Evolutionary conservation across 257 asterid species (phyloP).

Genomic region (Fraxinus excelsior): DNA sequence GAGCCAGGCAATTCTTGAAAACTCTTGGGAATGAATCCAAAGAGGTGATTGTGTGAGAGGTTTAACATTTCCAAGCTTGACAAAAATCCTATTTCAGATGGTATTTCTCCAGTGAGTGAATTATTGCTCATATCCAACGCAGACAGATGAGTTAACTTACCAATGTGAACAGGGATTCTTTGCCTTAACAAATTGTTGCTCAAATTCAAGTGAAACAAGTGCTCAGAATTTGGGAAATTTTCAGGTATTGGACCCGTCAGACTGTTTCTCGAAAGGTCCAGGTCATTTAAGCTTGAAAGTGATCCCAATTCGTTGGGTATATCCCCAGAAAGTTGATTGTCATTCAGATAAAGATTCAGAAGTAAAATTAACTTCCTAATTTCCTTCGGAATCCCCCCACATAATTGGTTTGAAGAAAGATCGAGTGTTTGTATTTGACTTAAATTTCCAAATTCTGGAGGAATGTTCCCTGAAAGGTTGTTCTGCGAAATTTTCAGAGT

Average conservation of each 20-base stretch:
- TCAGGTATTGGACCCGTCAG: not conserved
- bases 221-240: not conserved
- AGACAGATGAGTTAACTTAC: not conserved
- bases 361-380: not conserved
- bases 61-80: not conserved
- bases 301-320: not conserved
- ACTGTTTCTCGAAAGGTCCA: not conserved
- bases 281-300: not conserved
- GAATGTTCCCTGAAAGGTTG: conserved; percentile 20
- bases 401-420: not conserved
- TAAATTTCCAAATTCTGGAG: conserved; percentile 24
- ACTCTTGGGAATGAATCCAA: conserved; percentile 3
- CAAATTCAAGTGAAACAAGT: too few species aligned
- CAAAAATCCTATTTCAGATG: not conserved
- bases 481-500: not conserved
- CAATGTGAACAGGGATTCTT: not conserved
- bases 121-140: not conserved
- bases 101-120: not conserved
- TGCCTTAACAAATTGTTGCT: not conserved
- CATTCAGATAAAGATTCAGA: not conserved
- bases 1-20: not conserved
- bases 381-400: not conserved
- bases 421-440: conserved; percentile 8
- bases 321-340: not conserved
- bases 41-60: conserved; percentile 3